phyloP scores from a whole-genome alignment of 192 early-diverging fungal species.

The Umbelopsis sp. region DNA sequence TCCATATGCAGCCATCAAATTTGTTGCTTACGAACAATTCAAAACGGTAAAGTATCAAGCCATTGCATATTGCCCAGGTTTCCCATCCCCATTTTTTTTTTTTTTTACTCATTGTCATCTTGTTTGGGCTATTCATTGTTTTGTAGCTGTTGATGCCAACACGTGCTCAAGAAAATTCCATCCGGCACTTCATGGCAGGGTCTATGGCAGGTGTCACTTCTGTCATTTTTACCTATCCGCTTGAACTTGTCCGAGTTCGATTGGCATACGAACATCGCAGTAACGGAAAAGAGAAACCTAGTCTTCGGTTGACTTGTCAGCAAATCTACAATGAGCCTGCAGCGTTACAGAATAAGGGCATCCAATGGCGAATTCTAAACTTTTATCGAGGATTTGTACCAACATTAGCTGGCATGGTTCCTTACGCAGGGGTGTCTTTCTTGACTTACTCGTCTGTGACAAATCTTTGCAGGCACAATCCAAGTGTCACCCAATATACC shows the following conservation, averaged over 20 bases:
- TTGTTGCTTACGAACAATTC: slow-evolving; percentile 95
- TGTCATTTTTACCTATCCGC: slow-evolving; percentile 87
- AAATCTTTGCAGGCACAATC: slow-evolving; percentile 54
- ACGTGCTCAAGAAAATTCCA: slow-evolving; percentile 61
- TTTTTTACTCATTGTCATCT: neutral
- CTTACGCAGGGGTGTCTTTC: slow-evolving; percentile 96
- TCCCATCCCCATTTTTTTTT: neutral
- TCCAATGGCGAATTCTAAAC: slow-evolving; percentile 61
- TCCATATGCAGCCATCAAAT: slow-evolving; percentile 97
- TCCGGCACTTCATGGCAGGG: slow-evolving; percentile 82
- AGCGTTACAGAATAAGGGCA: slow-evolving; percentile 43
- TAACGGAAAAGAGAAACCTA: slow-evolving; percentile 1
- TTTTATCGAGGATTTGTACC: slow-evolving; percentile 95
- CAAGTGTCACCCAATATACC: slow-evolving; percentile 43
- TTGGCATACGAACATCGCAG: slow-evolving; percentile 83
- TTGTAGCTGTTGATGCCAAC: slow-evolving; percentile 66
- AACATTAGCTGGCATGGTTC: slow-evolving; percentile 89
- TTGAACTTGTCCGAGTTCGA: slow-evolving; percentile 92
- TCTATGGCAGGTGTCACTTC: slow-evolving; percentile 80
- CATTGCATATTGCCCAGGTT: no score
- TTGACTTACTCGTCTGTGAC: slow-evolving; percentile 81
- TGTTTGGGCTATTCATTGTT: no score
- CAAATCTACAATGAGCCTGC: slow-evolving; percentile 81
- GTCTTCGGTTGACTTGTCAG: slow-evolving; percentile 29
- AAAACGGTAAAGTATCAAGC: slow-evolving; percentile 57